A percentile compares a stretch with the other conserved stretches of the same genome.
These are phyloP conservation scores for Phytophthora citricola DNA, from an alignment of 352 stramenopile species.

Conservation along the genomic window DNA sequence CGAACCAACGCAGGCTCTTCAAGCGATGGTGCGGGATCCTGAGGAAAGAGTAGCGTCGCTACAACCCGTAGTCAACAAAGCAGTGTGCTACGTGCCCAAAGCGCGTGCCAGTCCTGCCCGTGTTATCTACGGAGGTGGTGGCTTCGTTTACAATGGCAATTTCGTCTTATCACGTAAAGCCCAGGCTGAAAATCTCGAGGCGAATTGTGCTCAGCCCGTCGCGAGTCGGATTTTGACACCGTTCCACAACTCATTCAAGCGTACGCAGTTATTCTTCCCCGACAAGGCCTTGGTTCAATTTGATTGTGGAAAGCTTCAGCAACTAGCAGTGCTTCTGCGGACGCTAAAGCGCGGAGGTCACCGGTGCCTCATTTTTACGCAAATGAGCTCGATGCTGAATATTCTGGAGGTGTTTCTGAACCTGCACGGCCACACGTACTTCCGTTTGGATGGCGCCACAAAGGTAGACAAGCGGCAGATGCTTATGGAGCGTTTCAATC, in stretches of 20 bases:
- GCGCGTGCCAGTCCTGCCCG: conserved; percentile 51
- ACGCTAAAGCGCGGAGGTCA: conserved; percentile 96
- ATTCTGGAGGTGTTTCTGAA: conserved; percentile 99
- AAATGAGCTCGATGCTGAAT: conserved; percentile 99
- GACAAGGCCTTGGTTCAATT: conserved; percentile 98
- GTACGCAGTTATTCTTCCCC: conserved; percentile 95
- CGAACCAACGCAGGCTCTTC: conserved; percentile 50
- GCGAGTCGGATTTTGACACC: conserved; percentile 46
- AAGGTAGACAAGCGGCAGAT: conserved; percentile 95
- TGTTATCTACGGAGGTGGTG: conserved; percentile 49
- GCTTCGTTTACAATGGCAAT: conserved; percentile 44
- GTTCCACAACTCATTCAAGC: conserved; percentile 73
- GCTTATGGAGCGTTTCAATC: conserved; percentile 99
- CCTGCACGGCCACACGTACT: conserved; percentile 97
- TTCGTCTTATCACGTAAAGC: conserved; percentile 54
- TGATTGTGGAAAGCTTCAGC: conserved; percentile 95
- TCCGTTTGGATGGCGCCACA: conserved; percentile 97
- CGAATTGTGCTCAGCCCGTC: conserved; percentile 32
- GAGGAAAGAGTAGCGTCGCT: conserved; percentile 54
- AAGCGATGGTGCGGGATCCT: conserved; percentile 54
- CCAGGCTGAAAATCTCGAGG: conserved; percentile 28
- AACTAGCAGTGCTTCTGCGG: conserved; percentile 91
- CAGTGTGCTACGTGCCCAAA: conserved; percentile 79
- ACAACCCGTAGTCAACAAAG: conserved; percentile 58
- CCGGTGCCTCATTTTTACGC: conserved; percentile 95